Percentiles rank a stretch among this genome's conserved stretches.
Evolutionary conservation across 352 stramenopile species (phyloP).

Genomic region (Globisporangium irregulare): DNA sequence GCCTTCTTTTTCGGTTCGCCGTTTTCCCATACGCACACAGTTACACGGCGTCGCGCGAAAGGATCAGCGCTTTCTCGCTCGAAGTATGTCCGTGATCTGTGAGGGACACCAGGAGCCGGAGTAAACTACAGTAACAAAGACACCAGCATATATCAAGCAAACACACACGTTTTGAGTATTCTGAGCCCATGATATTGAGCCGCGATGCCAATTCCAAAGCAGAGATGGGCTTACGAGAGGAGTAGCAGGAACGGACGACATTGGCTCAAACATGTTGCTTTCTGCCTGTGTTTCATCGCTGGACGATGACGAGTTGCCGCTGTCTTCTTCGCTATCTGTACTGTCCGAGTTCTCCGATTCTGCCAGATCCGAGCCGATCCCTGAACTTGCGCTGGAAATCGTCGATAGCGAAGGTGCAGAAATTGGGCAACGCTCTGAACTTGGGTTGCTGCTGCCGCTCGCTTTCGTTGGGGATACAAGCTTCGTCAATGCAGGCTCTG

Average conservation of each 20-base stretch:
- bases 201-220: background rate
- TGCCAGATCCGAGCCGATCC: slow-evolving; percentile 52
- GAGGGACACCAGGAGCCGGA: slow-evolving; percentile 26
- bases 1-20: slow-evolving; percentile 59
- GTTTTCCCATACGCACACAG: slow-evolving; percentile 76
- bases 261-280: slow-evolving; percentile 37
- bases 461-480: slow-evolving; percentile 57
- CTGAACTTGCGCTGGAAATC: slow-evolving; percentile 30
- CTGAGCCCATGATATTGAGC: background rate
- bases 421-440: slow-evolving; percentile 21
- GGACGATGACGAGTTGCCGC: slow-evolving; percentile 69
- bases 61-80: slow-evolving; percentile 39
- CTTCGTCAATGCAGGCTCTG: slow-evolving; percentile 43
- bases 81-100: slow-evolving; percentile 30
- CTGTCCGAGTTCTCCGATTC: slow-evolving; percentile 77
- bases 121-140: slow-evolving; percentile 9
- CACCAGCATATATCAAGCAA: slow-evolving; percentile 8
- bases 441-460: background rate
- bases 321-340: slow-evolving; percentile 78
- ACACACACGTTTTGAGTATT: background rate
- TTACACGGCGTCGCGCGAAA: slow-evolving; percentile 64
- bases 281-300: slow-evolving; percentile 53
- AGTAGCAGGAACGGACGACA: slow-evolving; percentile 21
- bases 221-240: slow-evolving; percentile 18
- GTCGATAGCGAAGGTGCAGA: slow-evolving; percentile 12